A percentile compares a stretch with the other conserved stretches of the same genome.
Conservation (phyloP, 2,329 filamentous ascomycete genomes). For the Colletotrichum noveboracense region DNA sequence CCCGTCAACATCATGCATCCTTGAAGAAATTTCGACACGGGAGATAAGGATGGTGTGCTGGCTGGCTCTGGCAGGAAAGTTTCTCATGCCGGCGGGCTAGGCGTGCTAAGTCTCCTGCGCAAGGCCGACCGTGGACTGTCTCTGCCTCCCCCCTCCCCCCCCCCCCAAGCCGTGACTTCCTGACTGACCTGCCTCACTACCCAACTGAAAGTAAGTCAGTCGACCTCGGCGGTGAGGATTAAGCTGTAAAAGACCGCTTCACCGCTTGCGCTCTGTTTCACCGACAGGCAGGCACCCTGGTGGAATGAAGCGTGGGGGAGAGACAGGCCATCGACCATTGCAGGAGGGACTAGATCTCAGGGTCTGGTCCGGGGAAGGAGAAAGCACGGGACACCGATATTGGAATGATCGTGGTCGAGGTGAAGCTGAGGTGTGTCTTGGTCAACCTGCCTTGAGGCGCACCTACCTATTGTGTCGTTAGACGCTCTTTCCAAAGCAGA, state of each 20-base stretch:
- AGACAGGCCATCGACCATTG: not conserved
- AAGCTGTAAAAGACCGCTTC: not conserved
- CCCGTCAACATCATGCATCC: not conserved
- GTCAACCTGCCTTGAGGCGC: not conserved
- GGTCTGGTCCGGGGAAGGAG: not conserved
- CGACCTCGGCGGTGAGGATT: slow-evolving; percentile 1
- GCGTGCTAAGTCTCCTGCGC: not conserved
- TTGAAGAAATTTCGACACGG: not conserved
- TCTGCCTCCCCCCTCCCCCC: not conserved
- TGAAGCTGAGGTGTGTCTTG: not conserved
- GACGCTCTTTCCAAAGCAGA: not conserved
- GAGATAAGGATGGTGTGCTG: not conserved
- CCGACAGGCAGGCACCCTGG: slow-evolving; percentile 10
- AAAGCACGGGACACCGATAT: not conserved
- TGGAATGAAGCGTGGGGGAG: slow-evolving; percentile 5
- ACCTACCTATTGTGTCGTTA: not conserved
- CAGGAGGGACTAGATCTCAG: not conserved
- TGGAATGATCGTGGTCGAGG: not conserved
- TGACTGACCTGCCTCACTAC: not conserved
- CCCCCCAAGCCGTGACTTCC: not conserved
- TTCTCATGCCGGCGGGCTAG: not conserved
- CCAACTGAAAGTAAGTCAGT: not conserved
- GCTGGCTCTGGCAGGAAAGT: not conserved
- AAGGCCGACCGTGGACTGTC: not conserved
- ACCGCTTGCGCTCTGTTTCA: slow-evolving; percentile 20